These are phyloP conservation scores for Avena sativa DNA, from an alignment of 176 grass and related monocot species.

Conservation along the genomic window DNA sequence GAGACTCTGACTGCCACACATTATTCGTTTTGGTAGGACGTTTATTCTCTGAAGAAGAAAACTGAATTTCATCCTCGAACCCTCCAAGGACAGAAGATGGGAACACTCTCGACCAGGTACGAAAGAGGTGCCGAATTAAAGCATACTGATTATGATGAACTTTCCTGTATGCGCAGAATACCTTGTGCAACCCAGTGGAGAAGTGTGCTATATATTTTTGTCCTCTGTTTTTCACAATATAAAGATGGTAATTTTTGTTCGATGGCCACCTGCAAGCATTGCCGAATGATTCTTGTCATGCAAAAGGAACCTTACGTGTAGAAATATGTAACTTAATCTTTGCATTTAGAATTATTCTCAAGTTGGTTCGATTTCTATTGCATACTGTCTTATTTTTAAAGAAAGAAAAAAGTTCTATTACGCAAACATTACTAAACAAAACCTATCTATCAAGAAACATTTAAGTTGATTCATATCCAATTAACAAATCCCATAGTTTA, in stretches of 20 bases:
- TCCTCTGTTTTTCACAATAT: slow-evolving; percentile 97
- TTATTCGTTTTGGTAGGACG: slow-evolving; percentile 37
- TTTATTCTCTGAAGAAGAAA: slow-evolving; percentile 57
- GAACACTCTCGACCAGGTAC: slow-evolving; percentile 87
- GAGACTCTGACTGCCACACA: slow-evolving; percentile 48
- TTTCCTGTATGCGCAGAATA: slow-evolving; percentile 83
- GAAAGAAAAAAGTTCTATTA: too few species aligned
- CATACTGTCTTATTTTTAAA: too few species aligned
- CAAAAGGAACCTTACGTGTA: too few species aligned
- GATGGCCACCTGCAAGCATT: slow-evolving; percentile 66
- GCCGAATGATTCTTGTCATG: too few species aligned
- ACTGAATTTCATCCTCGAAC: slow-evolving; percentile 89
- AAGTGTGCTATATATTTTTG: slow-evolving; percentile 75
- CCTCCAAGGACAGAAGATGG: slow-evolving; percentile 66
- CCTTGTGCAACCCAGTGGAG: slow-evolving; percentile 69
- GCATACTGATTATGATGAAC: slow-evolving; percentile 73
- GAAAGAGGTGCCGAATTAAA: slow-evolving; percentile 82
- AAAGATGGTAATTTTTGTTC: slow-evolving; percentile 97
- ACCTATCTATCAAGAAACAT: too few species aligned
- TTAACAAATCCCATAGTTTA: too few species aligned
- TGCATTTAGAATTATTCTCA: too few species aligned
- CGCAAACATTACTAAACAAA: too few species aligned
- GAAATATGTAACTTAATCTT: too few species aligned
- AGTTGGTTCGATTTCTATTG: too few species aligned
- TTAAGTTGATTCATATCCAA: too few species aligned